phyloP scores from a whole-genome alignment of 768 basidiomycete genomes.

The Amanita pseudoporphyria region DNA sequence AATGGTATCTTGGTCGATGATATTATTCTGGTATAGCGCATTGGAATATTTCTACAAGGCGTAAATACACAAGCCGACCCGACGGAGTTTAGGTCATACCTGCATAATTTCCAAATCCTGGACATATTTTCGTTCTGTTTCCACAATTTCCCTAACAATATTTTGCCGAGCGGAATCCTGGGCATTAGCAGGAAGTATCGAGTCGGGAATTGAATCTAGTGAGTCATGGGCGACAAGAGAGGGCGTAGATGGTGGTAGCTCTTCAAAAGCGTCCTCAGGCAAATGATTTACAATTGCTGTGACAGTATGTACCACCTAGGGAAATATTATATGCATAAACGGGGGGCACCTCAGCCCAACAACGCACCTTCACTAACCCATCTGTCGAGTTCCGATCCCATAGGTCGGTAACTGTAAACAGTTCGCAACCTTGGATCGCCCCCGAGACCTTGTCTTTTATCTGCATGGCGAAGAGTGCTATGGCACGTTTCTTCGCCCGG shows the following conservation, averaged over 20 bases:
- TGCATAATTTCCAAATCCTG: slow-evolving; percentile 96
- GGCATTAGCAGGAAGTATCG: slow-evolving; percentile 38
- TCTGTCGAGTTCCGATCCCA: slow-evolving; percentile 88
- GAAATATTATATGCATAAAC: slow-evolving; percentile 8
- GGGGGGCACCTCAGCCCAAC: neutral
- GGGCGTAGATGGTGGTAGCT: slow-evolving; percentile 48
- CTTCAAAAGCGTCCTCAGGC: slow-evolving; percentile 58
- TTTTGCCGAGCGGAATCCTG: slow-evolving; percentile 65
- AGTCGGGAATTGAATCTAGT: slow-evolving; percentile 44
- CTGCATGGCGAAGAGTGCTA: slow-evolving; percentile 87
- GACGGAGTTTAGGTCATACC: slow-evolving; percentile 36
- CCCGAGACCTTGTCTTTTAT: slow-evolving; percentile 54
- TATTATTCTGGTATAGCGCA: slow-evolving; percentile 69
- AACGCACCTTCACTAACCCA: slow-evolving; percentile 84
- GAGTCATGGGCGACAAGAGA: slow-evolving; percentile 48
- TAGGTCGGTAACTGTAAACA: slow-evolving; percentile 87
- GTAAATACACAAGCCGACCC: slow-evolving; percentile 12
- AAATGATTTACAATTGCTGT: slow-evolving; percentile 74
- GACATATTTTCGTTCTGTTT: slow-evolving; percentile 94
- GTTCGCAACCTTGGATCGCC: slow-evolving; percentile 60
- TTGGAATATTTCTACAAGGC: slow-evolving; percentile 73
- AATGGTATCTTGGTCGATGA: slow-evolving; percentile 93
- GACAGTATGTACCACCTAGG: slow-evolving; percentile 83
- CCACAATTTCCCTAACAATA: slow-evolving; percentile 81
- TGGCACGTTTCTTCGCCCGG: slow-evolving; percentile 82